Percentiles rank a stretch among this genome's conserved stretches.
Conservation (phyloP, 2,329 filamentous ascomycete species). For the Penicillium sp. region DNA sequence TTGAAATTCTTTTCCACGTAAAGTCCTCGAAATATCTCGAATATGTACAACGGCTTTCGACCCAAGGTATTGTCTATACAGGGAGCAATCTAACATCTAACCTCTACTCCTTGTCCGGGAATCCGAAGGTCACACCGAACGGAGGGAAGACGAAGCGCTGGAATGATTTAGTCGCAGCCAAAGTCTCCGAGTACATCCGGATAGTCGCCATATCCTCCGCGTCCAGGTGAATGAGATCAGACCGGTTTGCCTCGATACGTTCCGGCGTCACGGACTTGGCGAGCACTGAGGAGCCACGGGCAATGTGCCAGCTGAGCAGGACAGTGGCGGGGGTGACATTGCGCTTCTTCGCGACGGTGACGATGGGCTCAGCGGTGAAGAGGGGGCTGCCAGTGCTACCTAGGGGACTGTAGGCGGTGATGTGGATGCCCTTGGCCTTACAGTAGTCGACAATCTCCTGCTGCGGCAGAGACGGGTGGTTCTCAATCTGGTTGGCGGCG, state of each 20-base stretch:
- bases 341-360: constrained; percentile 42
- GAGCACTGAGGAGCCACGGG: constrained; percentile 41
- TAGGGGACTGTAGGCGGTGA: constrained; percentile 52
- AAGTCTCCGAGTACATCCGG: constrained; percentile 35
- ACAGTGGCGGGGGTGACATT: constrained; percentile 40
- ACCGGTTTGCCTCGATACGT: constrained; percentile 42
- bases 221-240: constrained; percentile 38
- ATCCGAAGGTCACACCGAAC: constrained; percentile 67
- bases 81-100: background rate
- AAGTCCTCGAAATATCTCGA: background rate
- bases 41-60: background rate
- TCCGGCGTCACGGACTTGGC: constrained; percentile 43
- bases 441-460: constrained; percentile 53
- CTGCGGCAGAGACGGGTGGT: constrained; percentile 67
- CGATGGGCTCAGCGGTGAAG: constrained; percentile 42
- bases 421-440: constrained; percentile 49
- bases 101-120: constrained; percentile 60
- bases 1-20: constrained; percentile 5
- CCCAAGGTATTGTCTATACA: constrained; percentile 1
- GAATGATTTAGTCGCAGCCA: constrained; percentile 33
- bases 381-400: constrained; percentile 45
- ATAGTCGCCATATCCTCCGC: constrained; percentile 38
- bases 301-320: constrained; percentile 45
- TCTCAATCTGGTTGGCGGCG: constrained; percentile 77
- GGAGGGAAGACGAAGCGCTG: constrained; percentile 63